phyloP scores from a whole-genome alignment of 2,329 filamentous ascomycete genomes.

The Alternaria solani region DNA sequence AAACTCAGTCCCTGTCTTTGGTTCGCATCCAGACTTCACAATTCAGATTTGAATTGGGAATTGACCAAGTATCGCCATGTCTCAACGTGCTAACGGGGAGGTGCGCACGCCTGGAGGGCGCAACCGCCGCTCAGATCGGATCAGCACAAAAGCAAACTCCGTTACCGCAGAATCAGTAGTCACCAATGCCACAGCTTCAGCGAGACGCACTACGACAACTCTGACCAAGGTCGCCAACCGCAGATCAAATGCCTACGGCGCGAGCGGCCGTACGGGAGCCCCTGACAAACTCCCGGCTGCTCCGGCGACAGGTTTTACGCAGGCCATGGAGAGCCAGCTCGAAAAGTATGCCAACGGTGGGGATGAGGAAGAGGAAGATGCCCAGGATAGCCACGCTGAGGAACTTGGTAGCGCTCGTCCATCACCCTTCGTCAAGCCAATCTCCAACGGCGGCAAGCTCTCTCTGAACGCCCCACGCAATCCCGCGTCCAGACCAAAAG shows the following conservation, averaged over 20 bases:
- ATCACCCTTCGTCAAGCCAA: slow-evolving; percentile 3
- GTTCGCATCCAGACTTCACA: background rate
- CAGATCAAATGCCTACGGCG: slow-evolving; percentile 49
- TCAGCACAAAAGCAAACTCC: slow-evolving; percentile 38
- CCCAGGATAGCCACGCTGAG: slow-evolving; percentile 22
- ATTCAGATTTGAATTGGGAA: background rate
- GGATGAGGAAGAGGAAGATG: slow-evolving; percentile 20
- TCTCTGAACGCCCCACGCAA: slow-evolving; percentile 12
- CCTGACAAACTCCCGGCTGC: slow-evolving; percentile 40
- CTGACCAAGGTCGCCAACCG: slow-evolving; percentile 43
- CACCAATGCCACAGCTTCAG: slow-evolving; percentile 27
- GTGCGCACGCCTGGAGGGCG: slow-evolving; percentile 33
- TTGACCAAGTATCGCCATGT: slow-evolving; percentile 26
- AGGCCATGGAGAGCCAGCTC: slow-evolving; percentile 44
- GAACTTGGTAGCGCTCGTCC: slow-evolving; percentile 18
- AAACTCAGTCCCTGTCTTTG: background rate
- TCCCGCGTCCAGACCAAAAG: slow-evolving; percentile 3
- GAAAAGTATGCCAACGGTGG: slow-evolving; percentile 37
- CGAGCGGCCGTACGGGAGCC: slow-evolving; percentile 42
- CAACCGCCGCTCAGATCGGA: slow-evolving; percentile 39
- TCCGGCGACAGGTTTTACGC: slow-evolving; percentile 40
- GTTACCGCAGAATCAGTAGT: slow-evolving; percentile 34
- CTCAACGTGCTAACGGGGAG: slow-evolving; percentile 29
- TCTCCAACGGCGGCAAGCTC: slow-evolving; percentile 8
- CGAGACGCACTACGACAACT: slow-evolving; percentile 32